A percentile compares a stretch with the other conserved stretches of the same genome.
Conservation (phyloP, 2,329 filamentous ascomycete species). For the Diaporthe sp. region DNA sequence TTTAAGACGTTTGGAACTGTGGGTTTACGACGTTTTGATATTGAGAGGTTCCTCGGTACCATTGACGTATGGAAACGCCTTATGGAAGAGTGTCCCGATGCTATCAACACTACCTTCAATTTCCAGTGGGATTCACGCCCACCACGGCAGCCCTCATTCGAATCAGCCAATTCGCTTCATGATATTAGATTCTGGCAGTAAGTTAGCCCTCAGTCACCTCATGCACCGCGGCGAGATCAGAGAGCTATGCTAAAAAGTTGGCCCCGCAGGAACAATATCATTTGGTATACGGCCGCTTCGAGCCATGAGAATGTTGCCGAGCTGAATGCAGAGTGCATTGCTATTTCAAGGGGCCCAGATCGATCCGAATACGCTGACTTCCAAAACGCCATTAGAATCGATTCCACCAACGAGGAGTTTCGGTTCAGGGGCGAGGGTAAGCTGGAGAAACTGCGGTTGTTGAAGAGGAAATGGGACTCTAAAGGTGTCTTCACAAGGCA, state of each 20-base stretch:
- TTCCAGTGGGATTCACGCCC: constrained; percentile 38
- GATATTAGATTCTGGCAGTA: constrained; percentile 39
- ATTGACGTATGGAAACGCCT: constrained; percentile 35
- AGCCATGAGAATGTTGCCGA: constrained; percentile 36
- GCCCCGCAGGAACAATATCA: constrained; percentile 37
- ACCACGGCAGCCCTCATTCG: constrained; percentile 32
- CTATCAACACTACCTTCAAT: constrained; percentile 38
- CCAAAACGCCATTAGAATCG: constrained; percentile 36
- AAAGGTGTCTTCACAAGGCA: constrained; percentile 38
- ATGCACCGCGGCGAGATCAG: no score
- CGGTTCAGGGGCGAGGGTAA: constrained; percentile 35
- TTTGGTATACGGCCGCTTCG: constrained; percentile 37
- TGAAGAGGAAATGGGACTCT: constrained; percentile 36
- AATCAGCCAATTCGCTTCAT: constrained; percentile 37
- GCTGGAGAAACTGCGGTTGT: constrained; percentile 7
- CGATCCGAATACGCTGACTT: constrained; percentile 34
- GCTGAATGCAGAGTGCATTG: constrained; percentile 34
- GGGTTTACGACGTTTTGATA: constrained; percentile 39
- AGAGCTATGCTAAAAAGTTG: neutral
- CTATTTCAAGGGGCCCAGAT: constrained; percentile 31
- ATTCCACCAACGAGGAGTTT: constrained; percentile 36
- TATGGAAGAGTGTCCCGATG: constrained; percentile 36
- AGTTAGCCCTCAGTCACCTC: neutral
- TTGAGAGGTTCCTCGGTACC: constrained; percentile 32
- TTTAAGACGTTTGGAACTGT: constrained; percentile 42